A percentile compares a stretch with the other conserved stretches of the same genome.
Conservation (phyloP, 345 rosid genomes). For the Brassica nigra region DNA sequence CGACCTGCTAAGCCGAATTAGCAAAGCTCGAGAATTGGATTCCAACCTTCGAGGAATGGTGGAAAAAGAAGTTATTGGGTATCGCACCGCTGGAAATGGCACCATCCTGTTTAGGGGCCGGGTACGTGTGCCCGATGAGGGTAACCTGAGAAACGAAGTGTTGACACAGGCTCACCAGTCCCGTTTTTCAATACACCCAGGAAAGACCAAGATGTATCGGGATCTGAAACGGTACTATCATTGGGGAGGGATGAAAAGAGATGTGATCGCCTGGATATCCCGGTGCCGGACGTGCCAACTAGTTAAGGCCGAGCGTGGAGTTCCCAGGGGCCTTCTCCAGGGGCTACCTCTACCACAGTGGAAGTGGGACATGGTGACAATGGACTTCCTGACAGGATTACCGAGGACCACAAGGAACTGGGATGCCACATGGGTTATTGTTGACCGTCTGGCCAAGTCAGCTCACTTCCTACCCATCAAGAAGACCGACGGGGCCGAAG, state of each 20-base stretch:
- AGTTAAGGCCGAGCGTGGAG: neutral
- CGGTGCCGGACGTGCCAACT: neutral
- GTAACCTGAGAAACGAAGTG: neutral
- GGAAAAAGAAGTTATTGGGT: neutral
- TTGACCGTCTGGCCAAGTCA: neutral
- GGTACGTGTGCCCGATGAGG: neutral
- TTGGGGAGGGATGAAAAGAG: neutral
- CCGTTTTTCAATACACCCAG: neutral
- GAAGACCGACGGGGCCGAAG: neutral
- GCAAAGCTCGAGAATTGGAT: neutral
- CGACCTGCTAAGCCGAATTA: neutral
- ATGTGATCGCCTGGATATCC: neutral
- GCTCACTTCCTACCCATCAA: neutral
- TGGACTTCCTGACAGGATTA: neutral
- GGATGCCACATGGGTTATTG: neutral
- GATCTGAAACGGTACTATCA: neutral
- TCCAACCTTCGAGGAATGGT: neutral
- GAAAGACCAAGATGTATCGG: neutral
- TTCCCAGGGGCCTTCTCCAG: neutral
- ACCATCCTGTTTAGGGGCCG: neutral
- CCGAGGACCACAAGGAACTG: neutral
- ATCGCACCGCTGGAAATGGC: neutral
- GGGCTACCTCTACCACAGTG: neutral
- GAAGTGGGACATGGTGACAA: neutral
- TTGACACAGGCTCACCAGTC: neutral